Evolutionary conservation across 768 basidiomycete species (phyloP), one percentile per base, ranked within the genome.

Genomic region (Cystobasidium tubakii): DNA sequence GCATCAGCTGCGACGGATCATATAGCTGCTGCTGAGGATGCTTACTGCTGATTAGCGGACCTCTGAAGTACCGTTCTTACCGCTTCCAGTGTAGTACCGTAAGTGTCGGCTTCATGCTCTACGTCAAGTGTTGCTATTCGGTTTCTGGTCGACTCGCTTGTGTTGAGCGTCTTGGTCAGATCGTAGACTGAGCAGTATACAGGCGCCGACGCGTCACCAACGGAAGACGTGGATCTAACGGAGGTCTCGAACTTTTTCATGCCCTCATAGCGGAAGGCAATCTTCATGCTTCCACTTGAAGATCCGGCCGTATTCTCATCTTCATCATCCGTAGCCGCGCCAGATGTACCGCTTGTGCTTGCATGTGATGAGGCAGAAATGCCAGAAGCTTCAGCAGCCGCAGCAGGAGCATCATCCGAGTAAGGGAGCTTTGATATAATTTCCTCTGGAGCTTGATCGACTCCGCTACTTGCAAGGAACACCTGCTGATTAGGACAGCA

Each of bases 181-280:
- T 94, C 91, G 78, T 93, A 90, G 6, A 85, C 82, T 53, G 83
- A 83, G 80, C 89, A 91, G 79, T 86, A 90, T 44, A 77, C 25
- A 84, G 83, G 80, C 86, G 87, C 76, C 43, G 66, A 29, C 36
- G 53, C 57, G 23, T 29, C 6, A 43, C 65, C 73, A 44, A 36
- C 39, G 19, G 44, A 50, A 21, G 36, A 60, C 63, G 23, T 12
- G 42, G 33, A n/a, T 12, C n/a, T 50, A 33, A 79, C 87, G 1
- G 91, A 92, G 2, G 93, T 96, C 82, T 91, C 87, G 81, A 96
- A 95, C 82, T 85, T 88, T 82, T 89, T 90, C 90, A 97, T 90
- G 73, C 88, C 85, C 79, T 92, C 91, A 81, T 99, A 99, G 79
- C 96, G 86, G 91, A 96, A 99, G 34, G 96, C 96, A 78, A 99